These are phyloP conservation scores for Zalerion maritima DNA, from an alignment of 495 filamentous ascomycete species.

Conservation along the genomic window DNA sequence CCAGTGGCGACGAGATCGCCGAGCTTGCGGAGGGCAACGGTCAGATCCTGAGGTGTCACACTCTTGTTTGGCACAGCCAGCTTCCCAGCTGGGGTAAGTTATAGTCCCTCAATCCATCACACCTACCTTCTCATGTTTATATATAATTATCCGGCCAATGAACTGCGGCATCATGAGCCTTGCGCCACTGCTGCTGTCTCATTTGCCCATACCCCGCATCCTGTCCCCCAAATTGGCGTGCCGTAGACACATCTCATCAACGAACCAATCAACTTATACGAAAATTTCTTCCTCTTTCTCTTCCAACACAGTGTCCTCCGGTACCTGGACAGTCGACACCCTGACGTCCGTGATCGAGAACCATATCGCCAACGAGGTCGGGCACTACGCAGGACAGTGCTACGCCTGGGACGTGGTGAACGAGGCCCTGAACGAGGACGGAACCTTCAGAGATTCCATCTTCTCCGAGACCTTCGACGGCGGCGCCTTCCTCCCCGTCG, in stretches of 20 bases:
- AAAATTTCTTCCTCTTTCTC: too few species aligned
- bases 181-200: too few species aligned
- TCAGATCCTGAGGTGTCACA: constrained; percentile 43
- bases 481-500: constrained; percentile 41
- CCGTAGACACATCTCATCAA: too few species aligned
- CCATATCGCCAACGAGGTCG: constrained; percentile 36
- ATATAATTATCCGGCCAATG: too few species aligned
- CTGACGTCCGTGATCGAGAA: constrained; percentile 36
- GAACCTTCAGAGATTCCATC: constrained; percentile 38
- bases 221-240: too few species aligned
- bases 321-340: constrained; percentile 37
- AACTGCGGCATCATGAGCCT: too few species aligned
- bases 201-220: too few species aligned
- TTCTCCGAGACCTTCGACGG: constrained; percentile 43
- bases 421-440: constrained; percentile 55
- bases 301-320: constrained; percentile 28
- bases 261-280: too few species aligned
- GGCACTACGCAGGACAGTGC: constrained; percentile 36
- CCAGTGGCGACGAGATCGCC: constrained; percentile 33
- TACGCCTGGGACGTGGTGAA: constrained; percentile 48
- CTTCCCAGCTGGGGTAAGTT: constrained; percentile 45
- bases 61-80: constrained; percentile 48
- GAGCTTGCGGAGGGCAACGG: constrained; percentile 35
- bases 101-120: too few species aligned
- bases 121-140: too few species aligned